Evolutionary conservation across 805 yeast genomes (phyloP).

Genomic region (Candida fluviatilis): DNA sequence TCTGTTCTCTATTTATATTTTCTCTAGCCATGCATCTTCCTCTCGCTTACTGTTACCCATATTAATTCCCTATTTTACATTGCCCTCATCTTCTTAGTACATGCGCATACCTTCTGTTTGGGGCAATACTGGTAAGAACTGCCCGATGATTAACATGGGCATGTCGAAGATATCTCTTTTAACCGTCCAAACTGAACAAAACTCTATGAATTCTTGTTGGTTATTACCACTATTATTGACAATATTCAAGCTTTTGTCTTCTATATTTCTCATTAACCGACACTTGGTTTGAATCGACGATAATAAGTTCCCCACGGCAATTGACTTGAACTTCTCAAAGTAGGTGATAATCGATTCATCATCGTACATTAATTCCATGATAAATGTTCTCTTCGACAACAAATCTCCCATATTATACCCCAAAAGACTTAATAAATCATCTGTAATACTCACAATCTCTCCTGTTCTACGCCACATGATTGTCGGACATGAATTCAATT

Average conservation of each 20-base stretch:
- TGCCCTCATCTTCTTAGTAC: slow-evolving; percentile 15
- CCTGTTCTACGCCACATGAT: slow-evolving; percentile 86
- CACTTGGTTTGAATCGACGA: slow-evolving; percentile 50
- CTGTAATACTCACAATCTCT: slow-evolving; percentile 74
- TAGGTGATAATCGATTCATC: slow-evolving; percentile 70
- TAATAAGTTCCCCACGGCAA: slow-evolving; percentile 66
- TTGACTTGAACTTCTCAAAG: slow-evolving; percentile 64
- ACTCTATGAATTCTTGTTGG: slow-evolving; percentile 41
- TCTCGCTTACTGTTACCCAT: too few species aligned
- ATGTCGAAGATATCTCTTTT: slow-evolving; percentile 79
- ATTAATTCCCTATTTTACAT: neutral
- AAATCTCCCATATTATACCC: slow-evolving; percentile 59
- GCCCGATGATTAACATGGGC: slow-evolving; percentile 81
- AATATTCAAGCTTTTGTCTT: slow-evolving; percentile 5
- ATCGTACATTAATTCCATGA: slow-evolving; percentile 74
- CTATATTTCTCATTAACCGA: slow-evolving; percentile 35
- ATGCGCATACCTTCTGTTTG: slow-evolving; percentile 29
- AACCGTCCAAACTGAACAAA: slow-evolving; percentile 83
- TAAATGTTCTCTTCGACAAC: slow-evolving; percentile 56
- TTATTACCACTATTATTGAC: neutral
- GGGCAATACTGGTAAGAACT: slow-evolving; percentile 62
- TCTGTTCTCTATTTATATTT: too few species aligned
- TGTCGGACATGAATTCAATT: slow-evolving; percentile 69
- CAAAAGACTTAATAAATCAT: slow-evolving; percentile 67
- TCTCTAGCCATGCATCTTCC: too few species aligned